These are phyloP conservation scores for Fusarium marasasianum DNA, from an alignment of 2,329 filamentous ascomycete genomes.

Conservation along the genomic window DNA sequence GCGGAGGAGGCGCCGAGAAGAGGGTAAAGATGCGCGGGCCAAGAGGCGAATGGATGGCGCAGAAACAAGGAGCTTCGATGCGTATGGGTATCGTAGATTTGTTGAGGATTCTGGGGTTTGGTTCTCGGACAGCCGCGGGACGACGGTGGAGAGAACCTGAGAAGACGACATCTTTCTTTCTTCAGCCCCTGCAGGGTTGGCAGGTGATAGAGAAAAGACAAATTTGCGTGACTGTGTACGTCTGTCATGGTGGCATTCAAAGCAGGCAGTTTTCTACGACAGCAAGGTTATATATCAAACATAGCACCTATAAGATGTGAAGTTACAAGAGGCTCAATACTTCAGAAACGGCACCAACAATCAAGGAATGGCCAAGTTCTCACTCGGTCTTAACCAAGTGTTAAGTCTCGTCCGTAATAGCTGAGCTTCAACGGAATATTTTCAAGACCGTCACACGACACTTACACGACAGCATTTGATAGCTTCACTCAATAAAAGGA, in stretches of 20 bases:
- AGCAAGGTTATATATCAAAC: neutral
- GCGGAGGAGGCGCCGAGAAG: constrained; percentile 34
- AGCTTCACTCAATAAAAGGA: constrained; percentile 2
- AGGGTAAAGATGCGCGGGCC: constrained; percentile 34
- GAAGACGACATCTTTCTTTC: neutral
- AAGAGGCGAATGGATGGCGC: constrained; percentile 24
- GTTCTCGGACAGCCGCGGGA: constrained; percentile 23
- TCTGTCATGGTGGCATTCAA: neutral
- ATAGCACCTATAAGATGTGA: neutral
- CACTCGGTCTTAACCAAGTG: neutral
- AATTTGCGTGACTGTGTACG: neutral
- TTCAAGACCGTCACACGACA: constrained; percentile 11
- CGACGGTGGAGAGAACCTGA: constrained; percentile 9
- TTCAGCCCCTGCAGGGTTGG: constrained; percentile 3
- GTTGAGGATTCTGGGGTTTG: constrained; percentile 36
- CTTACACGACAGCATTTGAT: constrained; percentile 14
- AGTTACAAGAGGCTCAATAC: neutral
- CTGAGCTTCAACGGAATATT: neutral
- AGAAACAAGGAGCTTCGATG: constrained; percentile 18
- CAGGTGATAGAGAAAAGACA: neutral
- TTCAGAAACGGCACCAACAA: neutral
- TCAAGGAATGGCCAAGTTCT: neutral
- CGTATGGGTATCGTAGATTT: constrained; percentile 30
- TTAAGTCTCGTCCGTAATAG: neutral
- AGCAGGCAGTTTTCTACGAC: neutral